Evolutionary conservation across 2,329 filamentous ascomycete genomes (phyloP).

Genomic region (Pseudogymnoascus sp.): DNA sequence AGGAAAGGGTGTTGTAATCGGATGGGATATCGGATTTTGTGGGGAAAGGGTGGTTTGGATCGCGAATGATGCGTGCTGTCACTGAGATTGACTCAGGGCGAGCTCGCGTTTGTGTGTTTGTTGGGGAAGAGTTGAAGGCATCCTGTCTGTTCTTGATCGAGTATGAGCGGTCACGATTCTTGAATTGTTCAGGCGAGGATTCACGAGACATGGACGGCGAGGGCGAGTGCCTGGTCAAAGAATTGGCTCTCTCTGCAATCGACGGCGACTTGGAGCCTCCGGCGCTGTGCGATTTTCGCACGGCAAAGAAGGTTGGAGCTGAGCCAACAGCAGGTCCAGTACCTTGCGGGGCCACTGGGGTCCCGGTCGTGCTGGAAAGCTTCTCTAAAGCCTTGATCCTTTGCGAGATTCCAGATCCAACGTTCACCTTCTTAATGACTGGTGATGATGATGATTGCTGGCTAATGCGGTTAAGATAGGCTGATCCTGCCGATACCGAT

Average conservation of each 20-base stretch:
- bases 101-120: conserved; percentile 32
- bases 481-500: conserved; percentile 42
- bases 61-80: conserved; percentile 73
- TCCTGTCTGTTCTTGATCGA: conserved; percentile 21
- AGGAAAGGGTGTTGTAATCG: conserved; percentile 41
- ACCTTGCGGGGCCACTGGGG: conserved; percentile 31
- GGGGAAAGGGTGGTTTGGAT: conserved; percentile 39
- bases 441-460: conserved; percentile 42
- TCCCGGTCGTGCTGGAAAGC: conserved; percentile 43
- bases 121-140: conserved; percentile 18
- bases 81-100: conserved; percentile 76
- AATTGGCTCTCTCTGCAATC: conserved; percentile 30
- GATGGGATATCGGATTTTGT: conserved; percentile 34
- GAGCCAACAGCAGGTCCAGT: conserved; percentile 14
- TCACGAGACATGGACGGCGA: conserved; percentile 36
- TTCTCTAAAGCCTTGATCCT: conserved; percentile 91
- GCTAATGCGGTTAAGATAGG: conserved; percentile 47
- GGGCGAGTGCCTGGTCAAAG: conserved; percentile 28
- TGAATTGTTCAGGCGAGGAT: conserved; percentile 37
- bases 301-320: conserved; percentile 49
- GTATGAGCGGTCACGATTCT: conserved; percentile 23
- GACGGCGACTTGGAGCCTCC: conserved; percentile 30
- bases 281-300: conserved; percentile 36
- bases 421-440: conserved; percentile 64
- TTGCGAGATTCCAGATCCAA: conserved; percentile 86